Base-by-base conservation (phyloP, 176 grass and related monocot species). In the Dendrocalamus sinicus region DNA sequence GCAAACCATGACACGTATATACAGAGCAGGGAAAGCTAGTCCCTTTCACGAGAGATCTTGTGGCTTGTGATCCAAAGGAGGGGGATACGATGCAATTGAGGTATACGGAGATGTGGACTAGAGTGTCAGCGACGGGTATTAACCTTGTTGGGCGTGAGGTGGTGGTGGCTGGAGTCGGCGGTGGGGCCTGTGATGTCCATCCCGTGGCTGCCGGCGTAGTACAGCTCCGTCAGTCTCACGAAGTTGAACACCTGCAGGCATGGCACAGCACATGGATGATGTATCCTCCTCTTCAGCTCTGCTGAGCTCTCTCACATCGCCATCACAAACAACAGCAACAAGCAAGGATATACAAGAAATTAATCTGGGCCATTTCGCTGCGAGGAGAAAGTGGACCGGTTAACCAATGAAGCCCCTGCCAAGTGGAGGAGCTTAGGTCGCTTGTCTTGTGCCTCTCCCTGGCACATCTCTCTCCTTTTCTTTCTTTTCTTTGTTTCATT, bases 151-250 rank as follows among this genome's bases (percentile, higher is more conserved):
- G 6, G 9, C 51, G 4, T 3, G 60, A 0, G 2, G 60, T 2
- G 76, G 83, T 48, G 4, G 73, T 24, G 2, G 74, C 58, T 80
- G 72, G 82, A 51, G 79, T 16, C 60, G 70, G 82, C 78, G 32
- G 55, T 62, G 87, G 94, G 94, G 13, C 91, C 94, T 88, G 55
- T 67, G 72, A 96, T 96, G 94, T 96, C 94, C 94, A 96, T 96
- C 64, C 94, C 94, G 68, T 96, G 94, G 91, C 94, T 96, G 19
- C 94, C 94, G 47, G 94, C 94, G 79, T 96, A 96, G 89, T 93
- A 96, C 54, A 96, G 77, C 75, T 96, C 91, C 40, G 44, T 45
- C n/a, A 96, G 73, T 44, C 84, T 20, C 77, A 96, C 94, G 60
- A 96, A 96, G 47, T 55, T 73, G 15, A 89, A 90, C 73, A 96